Conservation (phyloP, 169 alveolate genomes). For the Miamiensis avidus region DNA sequence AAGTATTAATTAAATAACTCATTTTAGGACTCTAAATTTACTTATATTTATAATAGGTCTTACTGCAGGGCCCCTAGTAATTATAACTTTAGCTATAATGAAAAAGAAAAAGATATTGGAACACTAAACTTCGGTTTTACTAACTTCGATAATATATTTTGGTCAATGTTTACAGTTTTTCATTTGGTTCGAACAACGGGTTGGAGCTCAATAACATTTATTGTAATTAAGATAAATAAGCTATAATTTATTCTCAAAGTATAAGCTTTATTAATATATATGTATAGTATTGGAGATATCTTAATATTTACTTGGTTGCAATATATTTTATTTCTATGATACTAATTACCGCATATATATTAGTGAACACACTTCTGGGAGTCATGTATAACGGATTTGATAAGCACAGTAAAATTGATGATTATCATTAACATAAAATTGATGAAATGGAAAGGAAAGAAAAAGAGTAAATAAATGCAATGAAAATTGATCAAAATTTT, state of each 20-base stretch:
- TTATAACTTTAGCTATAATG: conserved; percentile 9
- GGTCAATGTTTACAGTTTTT: background rate
- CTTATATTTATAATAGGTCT: background rate
- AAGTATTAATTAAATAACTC: background rate
- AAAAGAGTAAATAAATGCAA: no score
- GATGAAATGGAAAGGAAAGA: background rate
- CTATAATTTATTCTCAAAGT: background rate
- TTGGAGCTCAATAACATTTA: background rate
- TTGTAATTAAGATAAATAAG: background rate
- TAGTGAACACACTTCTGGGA: background rate
- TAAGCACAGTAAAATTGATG: background rate
- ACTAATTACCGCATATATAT: background rate
- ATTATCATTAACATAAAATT: no score
- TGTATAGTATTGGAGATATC: background rate
- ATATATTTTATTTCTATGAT: background rate
- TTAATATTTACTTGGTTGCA: background rate
- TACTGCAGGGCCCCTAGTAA: conserved; percentile 36
- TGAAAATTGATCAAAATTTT: background rate
- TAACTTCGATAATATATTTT: conserved; percentile 23
- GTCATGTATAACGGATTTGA: background rate
- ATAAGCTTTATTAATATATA: no score
- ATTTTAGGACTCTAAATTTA: background rate
- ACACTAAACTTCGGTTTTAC: conserved; percentile 27
- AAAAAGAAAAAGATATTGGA: conserved; percentile 24
- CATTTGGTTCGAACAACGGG: background rate